phyloP scores from a whole-genome alignment of 768 basidiomycete species.

The Phylloporus sp. region DNA sequence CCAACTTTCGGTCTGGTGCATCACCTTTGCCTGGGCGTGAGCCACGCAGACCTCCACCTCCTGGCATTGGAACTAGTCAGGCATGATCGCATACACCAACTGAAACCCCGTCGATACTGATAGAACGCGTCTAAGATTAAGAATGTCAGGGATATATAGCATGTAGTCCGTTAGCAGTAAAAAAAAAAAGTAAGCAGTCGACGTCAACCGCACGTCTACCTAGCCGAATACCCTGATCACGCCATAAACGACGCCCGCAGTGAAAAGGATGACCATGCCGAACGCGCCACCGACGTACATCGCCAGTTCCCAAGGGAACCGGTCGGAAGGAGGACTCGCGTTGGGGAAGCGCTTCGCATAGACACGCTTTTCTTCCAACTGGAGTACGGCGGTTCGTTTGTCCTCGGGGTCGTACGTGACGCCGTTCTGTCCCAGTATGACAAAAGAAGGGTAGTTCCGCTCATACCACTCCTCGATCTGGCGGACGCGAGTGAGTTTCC shows the following conservation, averaged over 20 bases:
- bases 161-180: not conserved
- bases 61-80: too few species aligned
- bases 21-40: too few species aligned
- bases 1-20: too few species aligned
- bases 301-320: slow-evolving; percentile 30
- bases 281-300: slow-evolving; percentile 27
- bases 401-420: slow-evolving; percentile 45
- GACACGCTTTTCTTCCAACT: slow-evolving; percentile 41
- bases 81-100: too few species aligned
- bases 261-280: slow-evolving; percentile 25
- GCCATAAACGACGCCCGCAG: slow-evolving; percentile 20
- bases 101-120: too few species aligned
- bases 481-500: slow-evolving; percentile 9
- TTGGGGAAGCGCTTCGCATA: slow-evolving; percentile 21
- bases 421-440: slow-evolving; percentile 32
- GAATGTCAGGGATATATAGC: not conserved
- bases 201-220: not conserved
- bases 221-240: slow-evolving; percentile 23
- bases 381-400: slow-evolving; percentile 50
- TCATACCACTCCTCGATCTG: slow-evolving; percentile 94
- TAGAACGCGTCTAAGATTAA: not conserved
- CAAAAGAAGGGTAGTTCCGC: slow-evolving; percentile 89
- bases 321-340: slow-evolving; percentile 1
- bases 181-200: not conserved
- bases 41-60: too few species aligned